These are phyloP conservation scores for Amyloporia xantha DNA, from an alignment of 768 basidiomycete species.

Conservation along the genomic window DNA sequence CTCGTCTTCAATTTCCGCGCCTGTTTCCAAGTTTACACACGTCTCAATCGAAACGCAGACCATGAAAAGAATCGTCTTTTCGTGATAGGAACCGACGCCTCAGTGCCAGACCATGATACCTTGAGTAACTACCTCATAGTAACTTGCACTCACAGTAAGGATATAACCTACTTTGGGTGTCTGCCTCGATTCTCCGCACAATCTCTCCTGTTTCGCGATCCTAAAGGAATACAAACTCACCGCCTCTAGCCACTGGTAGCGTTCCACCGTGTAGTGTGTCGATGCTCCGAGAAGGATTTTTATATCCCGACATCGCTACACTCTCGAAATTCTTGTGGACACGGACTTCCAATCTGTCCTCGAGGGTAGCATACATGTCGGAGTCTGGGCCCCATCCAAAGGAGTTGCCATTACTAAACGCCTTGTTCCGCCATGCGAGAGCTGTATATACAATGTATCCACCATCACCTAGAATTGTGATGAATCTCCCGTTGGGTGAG, in stretches of 20 bases:
- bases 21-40: conserved; percentile 79
- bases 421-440: conserved; percentile 97
- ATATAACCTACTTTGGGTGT: conserved; percentile 73
- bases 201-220: conserved; percentile 97
- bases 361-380: conserved; percentile 93
- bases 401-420: conserved; percentile 84
- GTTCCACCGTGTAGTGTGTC: conserved; percentile 86
- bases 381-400: conserved; percentile 97
- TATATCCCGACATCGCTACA: conserved; percentile 62
- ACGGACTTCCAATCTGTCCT: conserved; percentile 75
- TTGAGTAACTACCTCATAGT: neutral
- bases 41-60: conserved; percentile 85
- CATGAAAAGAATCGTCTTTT: conserved; percentile 88
- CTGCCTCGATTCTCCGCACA: conserved; percentile 90
- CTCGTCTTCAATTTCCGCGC: conserved; percentile 72
- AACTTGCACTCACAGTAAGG: neutral
- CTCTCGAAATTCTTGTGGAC: conserved; percentile 93
- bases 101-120: conserved; percentile 88
- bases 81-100: conserved; percentile 82
- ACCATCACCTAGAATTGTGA: conserved; percentile 94
- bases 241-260: conserved; percentile 75
- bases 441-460: conserved; percentile 99
- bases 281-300: conserved; percentile 71
- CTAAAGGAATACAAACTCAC: conserved; percentile 95
- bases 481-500: conserved; percentile 94